Conservation (phyloP, 225 moss, liverwort and hornwort species). For the Climacium dendroides region DNA sequence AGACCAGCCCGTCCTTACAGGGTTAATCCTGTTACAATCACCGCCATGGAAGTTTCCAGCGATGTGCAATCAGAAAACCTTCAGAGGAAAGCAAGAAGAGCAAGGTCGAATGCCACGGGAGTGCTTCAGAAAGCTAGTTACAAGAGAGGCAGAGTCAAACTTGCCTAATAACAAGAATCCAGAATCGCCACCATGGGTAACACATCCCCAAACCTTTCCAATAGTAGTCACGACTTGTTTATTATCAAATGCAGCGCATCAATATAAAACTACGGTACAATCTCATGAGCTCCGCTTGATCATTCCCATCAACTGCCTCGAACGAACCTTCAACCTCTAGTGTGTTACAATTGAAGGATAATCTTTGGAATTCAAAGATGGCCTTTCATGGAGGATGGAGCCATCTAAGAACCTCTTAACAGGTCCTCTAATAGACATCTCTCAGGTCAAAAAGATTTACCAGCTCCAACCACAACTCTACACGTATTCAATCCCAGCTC, state of each 20-base stretch:
- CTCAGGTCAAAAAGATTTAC: background rate
- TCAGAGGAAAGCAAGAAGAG: background rate
- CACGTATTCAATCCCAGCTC: background rate
- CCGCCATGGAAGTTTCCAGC: background rate
- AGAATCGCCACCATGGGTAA: too few relatives aligned
- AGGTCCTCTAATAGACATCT: background rate
- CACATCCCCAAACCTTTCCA: background rate
- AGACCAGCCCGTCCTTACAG: too few relatives aligned
- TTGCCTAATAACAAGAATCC: background rate
- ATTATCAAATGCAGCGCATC: slow-evolving; percentile 3
- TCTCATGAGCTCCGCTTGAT: background rate
- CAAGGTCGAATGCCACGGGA: background rate
- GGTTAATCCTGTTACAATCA: background rate
- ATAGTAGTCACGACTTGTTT: background rate
- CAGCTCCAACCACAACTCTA: background rate
- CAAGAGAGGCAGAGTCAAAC: background rate
- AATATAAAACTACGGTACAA: slow-evolving; percentile 1
- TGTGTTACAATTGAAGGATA: background rate
- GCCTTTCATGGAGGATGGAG: background rate
- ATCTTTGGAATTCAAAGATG: background rate
- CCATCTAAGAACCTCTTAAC: background rate
- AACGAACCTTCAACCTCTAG: background rate
- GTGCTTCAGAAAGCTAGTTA: background rate
- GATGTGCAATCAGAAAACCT: background rate
- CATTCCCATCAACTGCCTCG: background rate